Evolutionary conservation across 2,329 filamentous ascomycete genomes (phyloP).

Genomic region (Pleurostoma richardsiae): DNA sequence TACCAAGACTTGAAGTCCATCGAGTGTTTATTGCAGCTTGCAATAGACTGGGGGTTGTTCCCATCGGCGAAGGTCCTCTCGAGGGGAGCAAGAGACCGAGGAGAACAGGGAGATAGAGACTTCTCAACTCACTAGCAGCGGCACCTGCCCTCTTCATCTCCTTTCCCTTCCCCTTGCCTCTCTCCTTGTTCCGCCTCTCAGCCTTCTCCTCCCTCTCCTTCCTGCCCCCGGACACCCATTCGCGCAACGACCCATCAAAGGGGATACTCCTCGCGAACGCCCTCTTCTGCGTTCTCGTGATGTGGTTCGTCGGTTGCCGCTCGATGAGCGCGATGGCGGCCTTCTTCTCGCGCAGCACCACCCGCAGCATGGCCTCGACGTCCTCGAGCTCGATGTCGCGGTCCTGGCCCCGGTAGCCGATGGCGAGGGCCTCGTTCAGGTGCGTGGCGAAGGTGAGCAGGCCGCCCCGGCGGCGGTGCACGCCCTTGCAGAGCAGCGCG

Average conservation of each 20-base stretch:
- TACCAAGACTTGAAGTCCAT: too few relatives aligned
- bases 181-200: neutral
- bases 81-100: too few relatives aligned
- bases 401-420: conserved; percentile 5
- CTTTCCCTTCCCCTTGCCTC: too few relatives aligned
- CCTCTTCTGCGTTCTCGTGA: conserved; percentile 19
- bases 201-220: neutral
- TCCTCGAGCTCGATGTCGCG: conserved; percentile 15
- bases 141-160: too few relatives aligned
- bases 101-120: too few relatives aligned
- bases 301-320: conserved; percentile 9
- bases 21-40: too few relatives aligned
- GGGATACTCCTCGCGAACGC: conserved; percentile 16
- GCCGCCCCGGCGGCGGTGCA: conserved; percentile 9
- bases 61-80: too few relatives aligned
- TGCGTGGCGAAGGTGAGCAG: conserved; percentile 14
- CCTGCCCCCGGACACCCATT: conserved; percentile 12
- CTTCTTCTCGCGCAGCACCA: conserved; percentile 13
- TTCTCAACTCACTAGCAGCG: too few relatives aligned
- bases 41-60: too few relatives aligned
- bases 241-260: conserved; percentile 15
- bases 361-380: conserved; percentile 18
- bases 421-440: conserved; percentile 19
- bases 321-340: conserved; percentile 17
- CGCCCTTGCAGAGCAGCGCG: conserved; percentile 17